Percentiles rank a stretch among this genome's conserved stretches.
Evolutionary conservation across 306 rosid species (phyloP).

Genomic region (Astragalus membranaceus): DNA sequence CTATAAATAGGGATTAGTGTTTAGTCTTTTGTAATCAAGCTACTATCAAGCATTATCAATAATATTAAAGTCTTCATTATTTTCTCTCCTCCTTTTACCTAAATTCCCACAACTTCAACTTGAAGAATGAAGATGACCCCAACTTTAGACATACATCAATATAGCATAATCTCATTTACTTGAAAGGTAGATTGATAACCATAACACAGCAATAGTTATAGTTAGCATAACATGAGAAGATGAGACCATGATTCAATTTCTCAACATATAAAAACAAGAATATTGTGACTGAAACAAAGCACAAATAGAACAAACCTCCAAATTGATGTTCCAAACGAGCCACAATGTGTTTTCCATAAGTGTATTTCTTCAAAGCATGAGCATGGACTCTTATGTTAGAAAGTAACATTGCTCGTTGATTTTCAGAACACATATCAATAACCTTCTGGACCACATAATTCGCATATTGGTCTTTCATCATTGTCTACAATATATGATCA

Average conservation of each 20-base stretch:
- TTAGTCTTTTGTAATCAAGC: too few relatives aligned
- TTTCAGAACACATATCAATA: constrained; percentile 54
- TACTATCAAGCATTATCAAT: too few relatives aligned
- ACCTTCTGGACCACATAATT: constrained; percentile 71
- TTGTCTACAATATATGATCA: constrained; percentile 26
- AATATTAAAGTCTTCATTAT: too few relatives aligned
- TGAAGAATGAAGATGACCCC: background rate
- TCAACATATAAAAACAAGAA: background rate
- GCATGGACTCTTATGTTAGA: constrained; percentile 47
- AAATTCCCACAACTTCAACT: too few relatives aligned
- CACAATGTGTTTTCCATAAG: constrained; percentile 73
- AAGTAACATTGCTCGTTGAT: constrained; percentile 38
- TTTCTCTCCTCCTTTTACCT: too few relatives aligned
- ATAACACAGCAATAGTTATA: background rate
- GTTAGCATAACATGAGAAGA: background rate
- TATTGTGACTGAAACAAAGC: background rate
- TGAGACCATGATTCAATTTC: background rate
- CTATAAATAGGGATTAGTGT: too few relatives aligned
- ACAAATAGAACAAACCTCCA: constrained; percentile 26
- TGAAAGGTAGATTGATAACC: background rate
- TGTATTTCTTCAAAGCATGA: constrained; percentile 67
- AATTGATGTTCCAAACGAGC: constrained; percentile 49
- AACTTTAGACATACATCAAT: background rate
- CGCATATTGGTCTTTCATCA: constrained; percentile 64
- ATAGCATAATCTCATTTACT: background rate